Evolutionary conservation across 208 protist genomes (phyloP).

Genomic region (Vickermania ingenoplastis): DNA sequence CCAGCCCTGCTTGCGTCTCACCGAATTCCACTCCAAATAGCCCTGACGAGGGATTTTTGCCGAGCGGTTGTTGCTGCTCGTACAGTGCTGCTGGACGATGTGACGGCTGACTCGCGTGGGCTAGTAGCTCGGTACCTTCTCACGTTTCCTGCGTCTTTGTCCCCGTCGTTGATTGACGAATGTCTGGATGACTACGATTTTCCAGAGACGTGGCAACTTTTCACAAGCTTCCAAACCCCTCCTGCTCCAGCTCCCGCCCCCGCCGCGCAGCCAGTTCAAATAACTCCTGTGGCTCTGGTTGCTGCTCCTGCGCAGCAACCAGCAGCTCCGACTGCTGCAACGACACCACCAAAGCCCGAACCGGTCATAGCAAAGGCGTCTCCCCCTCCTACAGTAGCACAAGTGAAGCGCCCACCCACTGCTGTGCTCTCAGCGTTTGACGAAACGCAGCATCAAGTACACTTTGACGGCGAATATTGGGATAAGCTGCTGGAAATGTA

Average conservation of each 20-base stretch:
- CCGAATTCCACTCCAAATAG: background rate
- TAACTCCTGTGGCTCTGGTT: background rate
- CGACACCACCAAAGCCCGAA: background rate
- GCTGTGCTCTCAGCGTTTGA: background rate
- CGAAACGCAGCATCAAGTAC: constrained; percentile 2
- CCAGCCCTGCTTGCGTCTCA: background rate
- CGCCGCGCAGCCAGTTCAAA: background rate
- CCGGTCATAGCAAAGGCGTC: background rate
- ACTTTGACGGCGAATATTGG: constrained; percentile 1
- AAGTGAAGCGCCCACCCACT: background rate
- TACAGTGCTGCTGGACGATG: background rate
- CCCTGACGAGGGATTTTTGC: background rate
- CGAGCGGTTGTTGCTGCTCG: background rate
- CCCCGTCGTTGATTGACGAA: background rate
- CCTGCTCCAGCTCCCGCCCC: background rate
- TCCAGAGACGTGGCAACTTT: constrained; percentile 1
- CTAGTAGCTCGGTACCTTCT: background rate
- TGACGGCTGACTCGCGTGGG: background rate
- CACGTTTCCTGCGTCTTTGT: background rate
- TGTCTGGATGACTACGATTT: constrained; percentile 2
- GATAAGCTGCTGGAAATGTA: background rate
- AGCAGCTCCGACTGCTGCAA: background rate
- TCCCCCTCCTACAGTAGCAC: background rate
- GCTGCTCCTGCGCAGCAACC: background rate
- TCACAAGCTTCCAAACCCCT: background rate